A percentile compares a stretch with the other conserved stretches of the same genome.
These are phyloP conservation scores for Magnaporthiopsis incrustans DNA, from an alignment of 2,329 filamentous ascomycete species.

Conservation along the genomic window DNA sequence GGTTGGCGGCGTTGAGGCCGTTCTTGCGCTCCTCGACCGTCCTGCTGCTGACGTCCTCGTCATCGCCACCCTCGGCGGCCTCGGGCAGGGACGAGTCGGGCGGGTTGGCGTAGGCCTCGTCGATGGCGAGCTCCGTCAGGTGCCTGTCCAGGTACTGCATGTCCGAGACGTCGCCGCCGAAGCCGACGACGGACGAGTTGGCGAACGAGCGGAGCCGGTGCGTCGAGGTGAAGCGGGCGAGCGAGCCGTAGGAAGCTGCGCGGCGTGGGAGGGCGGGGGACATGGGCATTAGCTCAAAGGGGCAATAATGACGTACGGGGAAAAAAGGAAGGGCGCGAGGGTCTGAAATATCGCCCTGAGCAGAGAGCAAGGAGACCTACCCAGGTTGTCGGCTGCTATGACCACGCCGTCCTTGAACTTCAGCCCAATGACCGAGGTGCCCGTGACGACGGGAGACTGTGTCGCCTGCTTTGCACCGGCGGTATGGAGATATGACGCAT, in stretches of 20 bases:
- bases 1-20: constrained; percentile 78
- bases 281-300: not conserved
- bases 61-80: not conserved
- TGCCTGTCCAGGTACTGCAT: constrained; percentile 98
- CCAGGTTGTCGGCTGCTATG: constrained; percentile 93
- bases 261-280: not conserved
- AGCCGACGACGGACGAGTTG: constrained; percentile 75
- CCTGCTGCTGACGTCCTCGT: constrained; percentile 17
- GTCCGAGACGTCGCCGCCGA: constrained; percentile 95
- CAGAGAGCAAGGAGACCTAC: constrained; percentile 33
- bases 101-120: constrained; percentile 68
- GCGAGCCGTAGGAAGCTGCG: constrained; percentile 94
- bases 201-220: constrained; percentile 91
- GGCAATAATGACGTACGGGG: not conserved
- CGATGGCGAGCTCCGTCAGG: constrained; percentile 76
- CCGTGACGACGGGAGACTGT: constrained; percentile 87
- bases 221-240: constrained; percentile 92
- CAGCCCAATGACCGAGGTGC: constrained; percentile 87
- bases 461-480: constrained; percentile 74
- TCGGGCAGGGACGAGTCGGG: constrained; percentile 29
- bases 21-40: constrained; percentile 19
- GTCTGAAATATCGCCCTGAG: not conserved
- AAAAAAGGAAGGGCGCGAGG: too few species aligned
- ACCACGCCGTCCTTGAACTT: constrained; percentile 97
- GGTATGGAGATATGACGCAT: constrained; percentile 72